Evolutionary conservation across 345 rosid genomes (phyloP), one percentile per base, ranked within the genome.

Genomic region (Heritiera littoralis): DNA sequence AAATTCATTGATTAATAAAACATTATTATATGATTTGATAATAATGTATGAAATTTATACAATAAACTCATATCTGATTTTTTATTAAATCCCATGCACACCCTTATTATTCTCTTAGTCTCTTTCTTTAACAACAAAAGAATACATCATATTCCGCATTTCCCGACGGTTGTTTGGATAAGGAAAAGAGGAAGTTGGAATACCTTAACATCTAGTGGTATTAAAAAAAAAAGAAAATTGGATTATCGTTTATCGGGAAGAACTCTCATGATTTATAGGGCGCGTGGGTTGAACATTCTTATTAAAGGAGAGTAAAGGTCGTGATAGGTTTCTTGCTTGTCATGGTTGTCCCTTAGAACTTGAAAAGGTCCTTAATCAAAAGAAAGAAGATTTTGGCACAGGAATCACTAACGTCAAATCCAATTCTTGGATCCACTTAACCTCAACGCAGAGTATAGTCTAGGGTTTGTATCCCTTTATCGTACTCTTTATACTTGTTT

Each of bases 351-450:
- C 43, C 11, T 6, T 46, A 23, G 35, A 64, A 46, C 80, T 40
- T 66, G 3, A 15, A 58, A 13, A 73, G 56, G 23, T 11, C 68
- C 73, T 23, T 43, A 32, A 7, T 9, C 38, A 35, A 46, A 9
- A 28, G 23, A 18, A 54, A 32, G 18, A 38, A 59, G 13, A 17
- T 30, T 61, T 69, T 58, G 66, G 63, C 77, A 59, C 71, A 78
- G 82, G 82, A 81, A 84, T 84, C 81, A 71, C 28, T 41, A 59
- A 71, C 65, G 84, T 81, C 84, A 81, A 79, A 84, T 84, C 80
- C 41, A 80, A 75, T 69, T 74, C 83, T 69, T 46, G 75, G 81
- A 80, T 80, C 76, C 82, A 84, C 84, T 78, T 81, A 81, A 70
- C 80, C 80, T 81, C 78, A 51, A 84, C 84, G 82, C 80, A 78